Evolutionary conservation across 805 yeast species (phyloP).

Genomic region (Kazachstania martiniae): DNA sequence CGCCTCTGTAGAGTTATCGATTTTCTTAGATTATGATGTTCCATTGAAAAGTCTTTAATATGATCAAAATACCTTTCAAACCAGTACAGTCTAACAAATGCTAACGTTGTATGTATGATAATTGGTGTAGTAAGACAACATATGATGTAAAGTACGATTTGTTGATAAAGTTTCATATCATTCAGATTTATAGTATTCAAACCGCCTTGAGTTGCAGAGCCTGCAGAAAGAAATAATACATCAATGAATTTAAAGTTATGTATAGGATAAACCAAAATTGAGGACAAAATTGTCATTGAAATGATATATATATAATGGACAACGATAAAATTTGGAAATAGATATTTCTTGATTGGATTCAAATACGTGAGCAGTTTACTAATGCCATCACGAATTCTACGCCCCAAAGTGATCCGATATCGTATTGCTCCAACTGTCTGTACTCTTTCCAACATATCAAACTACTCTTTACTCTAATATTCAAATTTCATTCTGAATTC

Average conservation of each 20-base stretch:
- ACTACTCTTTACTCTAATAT: too few relatives aligned
- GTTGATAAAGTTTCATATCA: constrained; percentile 60
- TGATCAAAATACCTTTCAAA: constrained; percentile 78
- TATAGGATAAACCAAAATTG: constrained; percentile 66
- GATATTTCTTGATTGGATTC: constrained; percentile 26
- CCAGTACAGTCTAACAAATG: constrained; percentile 74
- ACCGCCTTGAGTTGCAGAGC: constrained; percentile 85
- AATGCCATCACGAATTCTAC: constrained; percentile 27
- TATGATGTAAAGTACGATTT: constrained; percentile 52
- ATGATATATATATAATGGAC: constrained; percentile 68
- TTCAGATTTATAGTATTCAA: constrained; percentile 66
- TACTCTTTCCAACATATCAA: too few relatives aligned
- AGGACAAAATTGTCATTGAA: constrained; percentile 45
- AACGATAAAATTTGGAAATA: constrained; percentile 35
- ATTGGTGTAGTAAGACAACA: constrained; percentile 73
- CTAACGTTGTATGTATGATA: constrained; percentile 67
- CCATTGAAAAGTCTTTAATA: constrained; percentile 61
- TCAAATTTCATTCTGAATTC: too few relatives aligned
- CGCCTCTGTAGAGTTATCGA: constrained; percentile 30
- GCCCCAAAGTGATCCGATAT: constrained; percentile 29
- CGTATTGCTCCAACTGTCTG: too few relatives aligned
- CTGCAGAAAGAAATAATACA: constrained; percentile 60
- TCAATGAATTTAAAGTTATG: constrained; percentile 59
- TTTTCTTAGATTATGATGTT: constrained; percentile 69
- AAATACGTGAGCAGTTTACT: constrained; percentile 17